Evolutionary conservation across 139 green algal species (phyloP), one percentile per base, ranked within the genome.

Genomic region (Coelastrella sp.): DNA sequence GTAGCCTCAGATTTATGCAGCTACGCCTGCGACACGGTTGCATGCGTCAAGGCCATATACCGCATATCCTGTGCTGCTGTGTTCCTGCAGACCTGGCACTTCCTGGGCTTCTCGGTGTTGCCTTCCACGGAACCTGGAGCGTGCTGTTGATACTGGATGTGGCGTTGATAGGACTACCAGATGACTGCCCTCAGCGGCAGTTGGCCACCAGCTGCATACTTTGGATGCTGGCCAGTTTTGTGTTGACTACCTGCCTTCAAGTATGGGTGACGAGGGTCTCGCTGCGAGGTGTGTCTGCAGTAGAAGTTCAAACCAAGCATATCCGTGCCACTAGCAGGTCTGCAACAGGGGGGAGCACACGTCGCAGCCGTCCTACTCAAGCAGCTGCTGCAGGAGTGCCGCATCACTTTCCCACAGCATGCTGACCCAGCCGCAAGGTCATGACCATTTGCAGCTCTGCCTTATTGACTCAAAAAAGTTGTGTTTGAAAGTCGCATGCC

Each of bases 91-190:
- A 91, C 66, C 56, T 91, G 17, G 61, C 56, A 5, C 54, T 91
- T 65, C 87, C 87, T 56, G 87, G 54, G 13, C 10, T 68, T 22
- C 47, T 60, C 4, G 77, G 87, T n/a, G 14, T 91, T 14, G 7
- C 61, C 64, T 91, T 91, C 65, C 87, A 91, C 23, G 87, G 87
- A 54, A 73, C 76, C 64, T 91, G 87, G 87, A 80, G 65, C n/a
- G 47, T 60, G 11, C 47, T 91, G 7, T 73, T 91, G 11, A 54
- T 82, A 5, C 47, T 73, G 58, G 77, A 91, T 71, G 66, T 74
- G 3, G 59, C 79, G 3, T 59, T 64, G 8, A 80, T 80, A 19
- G 87, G 87, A 7, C 87, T 86, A 5, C 87, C 87, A 23, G 66
- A 86, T 22, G 78, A 85, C 10, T 91, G 87, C 56, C 23, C 77